Evolutionary conservation across 2,329 filamentous ascomycete species (phyloP).

Genomic region (Bipolaris zeicola): DNA sequence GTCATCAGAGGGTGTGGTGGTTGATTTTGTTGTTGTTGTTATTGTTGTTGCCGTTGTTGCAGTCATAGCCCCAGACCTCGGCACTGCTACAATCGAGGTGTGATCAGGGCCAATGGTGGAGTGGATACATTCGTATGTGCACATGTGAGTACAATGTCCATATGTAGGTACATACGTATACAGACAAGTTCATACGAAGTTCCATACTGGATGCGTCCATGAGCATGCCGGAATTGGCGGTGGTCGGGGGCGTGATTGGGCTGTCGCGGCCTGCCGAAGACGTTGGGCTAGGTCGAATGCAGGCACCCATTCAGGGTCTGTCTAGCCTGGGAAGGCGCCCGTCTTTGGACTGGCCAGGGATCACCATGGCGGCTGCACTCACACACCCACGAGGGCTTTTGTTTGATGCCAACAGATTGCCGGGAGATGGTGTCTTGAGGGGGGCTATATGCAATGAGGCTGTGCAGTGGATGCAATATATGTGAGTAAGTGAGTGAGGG

Average conservation of each 20-base stretch:
- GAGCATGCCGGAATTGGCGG: no score
- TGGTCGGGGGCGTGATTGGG: slow-evolving; percentile 5
- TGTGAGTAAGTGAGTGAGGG: background rate
- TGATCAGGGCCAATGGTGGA: no score
- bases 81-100: no score
- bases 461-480: background rate
- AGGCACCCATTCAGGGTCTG: slow-evolving; percentile 12
- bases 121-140: no score
- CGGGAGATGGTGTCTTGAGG: background rate
- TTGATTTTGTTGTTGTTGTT: no score
- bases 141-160: no score
- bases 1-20: background rate
- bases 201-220: no score
- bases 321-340: background rate
- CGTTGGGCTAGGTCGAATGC: slow-evolving; percentile 5
- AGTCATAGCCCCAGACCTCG: no score
- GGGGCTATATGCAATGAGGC: background rate
- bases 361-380: slow-evolving; percentile 6
- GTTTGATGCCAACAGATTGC: background rate
- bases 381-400: background rate
- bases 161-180: no score
- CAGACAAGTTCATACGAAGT: no score
- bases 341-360: background rate
- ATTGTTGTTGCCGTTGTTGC: no score
- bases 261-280: slow-evolving; percentile 1